A percentile compares a stretch with the other conserved stretches of the same genome.
These are phyloP conservation scores for Emmonsiellopsis sp. DNA, from an alignment of 2,329 filamentous ascomycete genomes.

Conservation along the genomic window DNA sequence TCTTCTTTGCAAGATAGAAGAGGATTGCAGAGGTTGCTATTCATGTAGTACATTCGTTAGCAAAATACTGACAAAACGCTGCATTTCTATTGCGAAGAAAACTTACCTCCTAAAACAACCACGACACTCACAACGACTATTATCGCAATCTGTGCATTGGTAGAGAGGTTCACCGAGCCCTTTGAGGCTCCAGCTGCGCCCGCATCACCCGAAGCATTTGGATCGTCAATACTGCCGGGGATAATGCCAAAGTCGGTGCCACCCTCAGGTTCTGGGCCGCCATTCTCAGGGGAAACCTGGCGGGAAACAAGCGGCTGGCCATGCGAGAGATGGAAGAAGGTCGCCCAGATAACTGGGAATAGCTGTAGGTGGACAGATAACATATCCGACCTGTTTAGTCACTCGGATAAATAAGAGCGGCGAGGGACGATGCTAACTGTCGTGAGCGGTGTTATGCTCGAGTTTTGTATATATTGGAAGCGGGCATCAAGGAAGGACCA, in stretches of 20 bases:
- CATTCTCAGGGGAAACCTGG: background rate
- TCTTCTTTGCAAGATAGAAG: constrained; percentile 75
- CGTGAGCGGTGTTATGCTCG: no score
- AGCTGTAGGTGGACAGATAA: background rate
- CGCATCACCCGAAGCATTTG: constrained; percentile 40
- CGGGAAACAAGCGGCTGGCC: background rate
- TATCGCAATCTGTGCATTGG: constrained; percentile 63
- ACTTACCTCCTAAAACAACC: constrained; percentile 60
- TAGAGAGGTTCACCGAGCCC: constrained; percentile 55
- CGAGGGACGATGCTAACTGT: background rate
- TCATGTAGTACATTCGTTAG: constrained; percentile 3
- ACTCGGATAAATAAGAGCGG: background rate
- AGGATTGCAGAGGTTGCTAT: constrained; percentile 57
- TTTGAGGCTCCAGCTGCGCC: constrained; percentile 58
- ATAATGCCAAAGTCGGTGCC: background rate
- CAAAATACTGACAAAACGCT: background rate
- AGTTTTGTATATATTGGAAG: no score
- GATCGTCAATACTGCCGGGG: constrained; percentile 15
- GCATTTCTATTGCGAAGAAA: constrained; percentile 1
- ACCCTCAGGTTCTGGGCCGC: background rate
- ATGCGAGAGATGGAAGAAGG: background rate
- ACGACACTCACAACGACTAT: constrained; percentile 61
- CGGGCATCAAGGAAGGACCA: no score
- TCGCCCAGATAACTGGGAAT: background rate
- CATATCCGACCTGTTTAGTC: background rate